phyloP scores from a whole-genome alignment of 768 basidiomycete genomes.

The Russula emetica region DNA sequence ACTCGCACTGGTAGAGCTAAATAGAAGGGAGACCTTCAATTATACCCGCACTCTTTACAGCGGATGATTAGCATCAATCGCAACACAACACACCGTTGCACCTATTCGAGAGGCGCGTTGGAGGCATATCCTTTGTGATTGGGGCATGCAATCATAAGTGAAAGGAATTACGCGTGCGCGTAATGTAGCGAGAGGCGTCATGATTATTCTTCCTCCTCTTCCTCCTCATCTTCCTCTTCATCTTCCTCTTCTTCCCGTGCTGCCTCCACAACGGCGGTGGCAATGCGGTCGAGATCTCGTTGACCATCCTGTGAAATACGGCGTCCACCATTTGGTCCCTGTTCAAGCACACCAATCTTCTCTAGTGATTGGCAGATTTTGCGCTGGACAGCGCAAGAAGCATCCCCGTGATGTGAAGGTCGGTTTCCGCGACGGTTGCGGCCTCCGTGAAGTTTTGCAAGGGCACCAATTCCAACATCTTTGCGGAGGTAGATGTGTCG shows the following conservation, averaged over 20 bases:
- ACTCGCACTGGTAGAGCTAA: not conserved
- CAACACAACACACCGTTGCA: not conserved
- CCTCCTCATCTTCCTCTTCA: conserved; percentile 59
- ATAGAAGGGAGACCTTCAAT: not conserved
- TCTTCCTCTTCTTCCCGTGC: conserved; percentile 71
- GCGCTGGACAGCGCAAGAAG: conserved; percentile 86
- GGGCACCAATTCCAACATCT: conserved; percentile 89
- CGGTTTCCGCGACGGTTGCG: conserved; percentile 95
- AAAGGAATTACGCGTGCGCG: conserved; percentile 15
- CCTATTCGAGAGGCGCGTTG: not conserved
- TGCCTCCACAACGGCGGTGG: conserved; percentile 81
- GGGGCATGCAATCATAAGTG: conserved; percentile 21
- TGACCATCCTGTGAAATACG: conserved; percentile 96
- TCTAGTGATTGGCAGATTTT: conserved; percentile 95
- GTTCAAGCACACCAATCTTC: conserved; percentile 97
- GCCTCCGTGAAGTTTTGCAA: conserved; percentile 95
- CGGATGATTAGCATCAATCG: not conserved
- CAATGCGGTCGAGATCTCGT: conserved; percentile 91
- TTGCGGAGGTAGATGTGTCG: conserved; percentile 99
- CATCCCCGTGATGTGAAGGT: conserved; percentile 88
- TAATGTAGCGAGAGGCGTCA: conserved; percentile 1
- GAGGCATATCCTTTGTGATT: conserved; percentile 15
- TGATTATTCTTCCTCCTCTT: conserved; percentile 42
- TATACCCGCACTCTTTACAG: not conserved
- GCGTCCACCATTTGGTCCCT: conserved; percentile 89